phyloP scores from a whole-genome alignment of 2,329 filamentous ascomycete species.

The Macrophomina phaseolina region DNA sequence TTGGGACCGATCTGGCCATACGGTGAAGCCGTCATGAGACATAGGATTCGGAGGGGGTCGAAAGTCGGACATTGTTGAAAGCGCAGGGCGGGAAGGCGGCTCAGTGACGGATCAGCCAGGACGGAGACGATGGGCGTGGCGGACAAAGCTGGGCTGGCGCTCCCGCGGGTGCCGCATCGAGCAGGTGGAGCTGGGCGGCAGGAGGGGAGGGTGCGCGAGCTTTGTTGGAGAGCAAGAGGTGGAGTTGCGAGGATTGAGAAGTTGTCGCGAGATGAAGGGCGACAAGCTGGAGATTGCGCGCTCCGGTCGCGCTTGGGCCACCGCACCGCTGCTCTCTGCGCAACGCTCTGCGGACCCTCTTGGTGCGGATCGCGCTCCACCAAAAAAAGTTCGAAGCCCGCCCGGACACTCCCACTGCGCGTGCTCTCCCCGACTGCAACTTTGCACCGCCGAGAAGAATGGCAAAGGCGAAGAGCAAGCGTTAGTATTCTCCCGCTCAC shows the following conservation, averaged over 20 bases:
- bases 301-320: neutral
- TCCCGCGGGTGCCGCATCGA: constrained; percentile 25
- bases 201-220: neutral
- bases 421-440: neutral
- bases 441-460: neutral
- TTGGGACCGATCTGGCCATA: neutral
- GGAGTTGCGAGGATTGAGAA: neutral
- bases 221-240: neutral
- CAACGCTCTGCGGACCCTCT: neutral
- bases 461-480: constrained; percentile 20
- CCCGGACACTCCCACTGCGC: neutral
- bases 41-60: constrained; percentile 4
- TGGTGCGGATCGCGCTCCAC: constrained; percentile 22
- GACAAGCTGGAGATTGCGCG: constrained; percentile 22
- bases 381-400: constrained; percentile 23
- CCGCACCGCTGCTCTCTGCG: neutral
- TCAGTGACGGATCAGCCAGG: constrained; percentile 22
- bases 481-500: neutral
- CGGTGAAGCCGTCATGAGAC: constrained; percentile 18
- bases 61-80: constrained; percentile 22
- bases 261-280: constrained; percentile 24
- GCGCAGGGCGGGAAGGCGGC: neutral
- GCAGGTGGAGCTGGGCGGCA: constrained; percentile 10
- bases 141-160: constrained; percentile 10
- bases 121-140: constrained; percentile 13